Base-by-base conservation (phyloP, 306 rosid species). In the Betula pendula region DNA sequence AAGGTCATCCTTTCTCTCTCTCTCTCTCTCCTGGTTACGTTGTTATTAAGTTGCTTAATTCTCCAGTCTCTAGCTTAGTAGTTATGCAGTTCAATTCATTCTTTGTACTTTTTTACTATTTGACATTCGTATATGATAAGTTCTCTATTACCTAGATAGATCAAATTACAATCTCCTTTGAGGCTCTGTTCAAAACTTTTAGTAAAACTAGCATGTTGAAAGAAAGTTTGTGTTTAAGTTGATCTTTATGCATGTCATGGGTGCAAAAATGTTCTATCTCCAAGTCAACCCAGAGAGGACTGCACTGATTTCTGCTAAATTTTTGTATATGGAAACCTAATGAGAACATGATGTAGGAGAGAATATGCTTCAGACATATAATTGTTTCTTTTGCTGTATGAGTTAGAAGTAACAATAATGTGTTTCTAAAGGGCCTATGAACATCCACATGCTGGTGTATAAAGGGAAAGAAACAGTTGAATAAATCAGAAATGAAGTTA, bases 1-100 rank as follows among this genome's bases (percentile, higher is more conserved):
- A 91, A 88, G 93, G 92, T 90, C 15, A 70, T 17, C 42, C 42
- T 58, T 45, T 72, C 38, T 71, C n/a, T 78, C 68, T 73, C 76
- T 29, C 33, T 60, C 38, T 62, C 68, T 58, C 60, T 75, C n/a
- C 49, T 44, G 12, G 6, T 8, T 47, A 25, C 24, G 45, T 24
- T 66, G 40, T 66, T 16, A 24, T 27, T 20, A 63, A 29, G 31
- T 58, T 56, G 27, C 68, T 7, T 14, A 73, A 9, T 52, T 43
- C 51, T 53, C 31, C 33, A n/a, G 2, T 16, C 50, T 47, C 48
- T 75, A 12, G 29, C 35, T 43, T 16, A 9, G 42, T 20, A 51
- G 70, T 29, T 44, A 2, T 42, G 35, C 27, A 24, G 33, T 56
- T 56, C 11, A 56, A 55, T 9, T 56, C 29, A 2, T 14, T 56